Base-by-base conservation (phyloP, 768 basidiomycete species). In the Piloderma croceum region DNA sequence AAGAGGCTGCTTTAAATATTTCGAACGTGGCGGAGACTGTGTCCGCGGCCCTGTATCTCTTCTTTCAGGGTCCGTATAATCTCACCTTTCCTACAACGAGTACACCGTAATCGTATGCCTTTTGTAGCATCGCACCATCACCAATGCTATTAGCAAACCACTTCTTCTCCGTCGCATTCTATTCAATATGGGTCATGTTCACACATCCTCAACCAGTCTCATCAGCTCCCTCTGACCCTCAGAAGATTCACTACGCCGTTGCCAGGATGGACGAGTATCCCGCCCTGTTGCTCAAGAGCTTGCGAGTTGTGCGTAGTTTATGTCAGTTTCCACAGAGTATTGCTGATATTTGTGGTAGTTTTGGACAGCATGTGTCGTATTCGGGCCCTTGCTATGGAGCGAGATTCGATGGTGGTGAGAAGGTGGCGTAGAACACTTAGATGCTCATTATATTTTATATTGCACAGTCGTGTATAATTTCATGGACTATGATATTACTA, bases 141-240 rank as follows among this genome's bases (percentile, higher is more conserved):
- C 90, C 92, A 0, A 46, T 76, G 9, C 67, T 90, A 33, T 79
- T 99, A 15, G 78, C 83, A 49, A 78, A 76, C 54, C 96, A 98
- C 68, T 99, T 99, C 67, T 99, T 94, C 71, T 67, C 76, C 20
- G 96, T 99, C 48, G 96, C 96, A 1, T 76, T 99, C 49, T 99
- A 96, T 64, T 81, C 92, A 2, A 83, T 97, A 56, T 98, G 83
- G 79, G 70, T 85, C 37, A 72, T 96, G 63, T 92, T 97, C 62
- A 83, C 80, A 7, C 78, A 71, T 41, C 72, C 76, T 33, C 65
- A 62, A 10, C 57, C 63, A 7, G 52, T 57, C 64, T 42, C 62
- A 67, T 25, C 58, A 44, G 6, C 56, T 42, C 7, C 3, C 44
- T 58, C 9, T 48, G 57, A 10, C 34, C 47, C 47, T 27, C 65